Evolutionary conservation across 208 protist species (phyloP), one percentile per base, ranked within the genome.

Genomic region (Trichomonas gallinae): DNA sequence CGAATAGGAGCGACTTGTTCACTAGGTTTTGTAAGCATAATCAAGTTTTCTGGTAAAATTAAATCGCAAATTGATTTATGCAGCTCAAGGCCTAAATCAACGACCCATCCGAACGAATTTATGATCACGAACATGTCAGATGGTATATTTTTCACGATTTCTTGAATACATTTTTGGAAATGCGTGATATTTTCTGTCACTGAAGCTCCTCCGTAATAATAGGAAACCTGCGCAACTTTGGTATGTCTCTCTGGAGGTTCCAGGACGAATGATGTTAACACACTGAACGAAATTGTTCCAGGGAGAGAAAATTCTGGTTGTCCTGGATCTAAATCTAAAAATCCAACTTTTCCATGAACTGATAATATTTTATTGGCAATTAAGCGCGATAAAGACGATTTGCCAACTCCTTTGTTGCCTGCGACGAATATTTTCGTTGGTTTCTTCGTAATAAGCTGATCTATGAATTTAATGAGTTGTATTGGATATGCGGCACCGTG

Each of bases 281-380:
- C n/a, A 38, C 40, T 51, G 17, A 93, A 51, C 11, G 87, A 51
- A 38, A 93, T 51, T 9, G n/a, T 36, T 93, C 87, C 87, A 17
- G 87, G 87, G 51, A 93, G 40, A 26, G 44, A 93, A 58, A 93
- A 38, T 51, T 93, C 87, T 93, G 87, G 87, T 51, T 93, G 87
- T 17, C 87, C 87, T 31, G 87, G 40, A 93, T 93, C 87, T 23
- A 93, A 51, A 15, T 93, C 87, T 10, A 93, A 38, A 51, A 48
- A 93, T 17, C 13, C 40, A 15, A 93, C 87, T 58, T 51, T 93
- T 38, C n/a, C 17, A 23, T 93, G 40, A 36, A 23, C 0, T 38
- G 42, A 48, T 11, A 93, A 15, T 9, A 93, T 23, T 93, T 40
- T 48, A 15, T 93, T 93, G 17, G n/a, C n/a, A 51, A 93, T 0